Percentiles rank a stretch among this genome's conserved stretches.
Evolutionary conservation across 164 flowering plant genomes (phyloP).

Genomic region (Vitis riparia): DNA sequence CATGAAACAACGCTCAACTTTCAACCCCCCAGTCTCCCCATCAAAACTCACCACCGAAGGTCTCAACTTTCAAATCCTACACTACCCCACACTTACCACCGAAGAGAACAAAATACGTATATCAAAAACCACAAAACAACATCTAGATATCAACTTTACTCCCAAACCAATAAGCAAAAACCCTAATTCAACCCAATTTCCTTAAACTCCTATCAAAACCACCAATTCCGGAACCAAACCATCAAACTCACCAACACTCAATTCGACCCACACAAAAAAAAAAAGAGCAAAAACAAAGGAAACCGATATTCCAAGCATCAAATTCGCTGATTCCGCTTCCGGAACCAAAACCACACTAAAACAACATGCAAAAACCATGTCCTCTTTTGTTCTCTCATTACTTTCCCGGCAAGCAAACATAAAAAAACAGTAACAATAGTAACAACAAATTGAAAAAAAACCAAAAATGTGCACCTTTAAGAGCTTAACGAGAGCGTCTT

Average conservation of each 20-base stretch:
- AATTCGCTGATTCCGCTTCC: too few relatives aligned
- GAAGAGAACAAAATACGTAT: too few relatives aligned
- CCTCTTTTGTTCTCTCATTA: neutral
- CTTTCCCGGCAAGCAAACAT: neutral
- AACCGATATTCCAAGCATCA: too few relatives aligned
- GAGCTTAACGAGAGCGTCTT: constrained; percentile 79
- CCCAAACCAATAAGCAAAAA: neutral
- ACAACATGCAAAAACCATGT: too few relatives aligned
- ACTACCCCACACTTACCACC: neutral
- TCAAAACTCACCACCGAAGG: neutral
- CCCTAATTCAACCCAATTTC: constrained; percentile 9
- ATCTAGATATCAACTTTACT: too few relatives aligned
- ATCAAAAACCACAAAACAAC: too few relatives aligned
- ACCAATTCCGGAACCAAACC: neutral
- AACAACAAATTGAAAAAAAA: neutral
- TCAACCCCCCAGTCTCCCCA: too few relatives aligned
- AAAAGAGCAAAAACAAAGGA: too few relatives aligned
- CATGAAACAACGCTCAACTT: too few relatives aligned
- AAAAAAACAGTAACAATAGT: neutral
- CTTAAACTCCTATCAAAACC: constrained; percentile 1
- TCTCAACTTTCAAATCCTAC: neutral
- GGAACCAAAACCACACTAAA: too few relatives aligned
- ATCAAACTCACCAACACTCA: too few relatives aligned
- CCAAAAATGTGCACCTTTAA: constrained; percentile 53
- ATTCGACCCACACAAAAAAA: too few relatives aligned